A percentile compares a stretch with the other conserved stretches of the same genome.
Conservation (phyloP, 164 flowering plant species). For the Nymphaea colorata region DNA sequence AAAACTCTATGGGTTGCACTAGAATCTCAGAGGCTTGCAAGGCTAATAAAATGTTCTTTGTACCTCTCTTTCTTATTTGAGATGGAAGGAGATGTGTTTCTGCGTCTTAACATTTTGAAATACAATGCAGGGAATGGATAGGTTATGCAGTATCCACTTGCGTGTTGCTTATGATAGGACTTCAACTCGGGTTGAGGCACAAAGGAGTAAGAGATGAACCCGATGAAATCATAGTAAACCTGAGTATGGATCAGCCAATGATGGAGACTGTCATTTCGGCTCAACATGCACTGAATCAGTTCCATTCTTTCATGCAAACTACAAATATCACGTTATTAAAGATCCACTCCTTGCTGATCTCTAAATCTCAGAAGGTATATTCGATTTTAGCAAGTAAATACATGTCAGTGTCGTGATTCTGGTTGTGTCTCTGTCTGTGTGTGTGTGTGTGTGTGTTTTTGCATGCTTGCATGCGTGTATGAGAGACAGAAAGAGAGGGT, state of each 20-base stretch:
- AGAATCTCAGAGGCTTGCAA: no score
- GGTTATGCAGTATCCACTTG: conserved; percentile 47
- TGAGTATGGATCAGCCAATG: conserved; percentile 52
- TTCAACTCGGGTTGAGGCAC: conserved; percentile 38
- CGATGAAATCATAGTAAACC: conserved; percentile 37
- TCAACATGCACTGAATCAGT: conserved; percentile 45
- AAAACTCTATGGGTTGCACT: no score
- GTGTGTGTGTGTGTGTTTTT: not conserved
- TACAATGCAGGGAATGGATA: conserved; percentile 59
- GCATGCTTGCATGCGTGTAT: not conserved
- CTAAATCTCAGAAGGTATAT: conserved; percentile 55
- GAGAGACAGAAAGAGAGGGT: not conserved
- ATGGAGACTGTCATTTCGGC: conserved; percentile 77
- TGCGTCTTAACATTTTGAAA: no score
- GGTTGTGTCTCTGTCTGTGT: not conserved
- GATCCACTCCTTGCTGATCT: conserved; percentile 38
- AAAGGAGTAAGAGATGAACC: conserved; percentile 13
- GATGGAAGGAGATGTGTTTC: no score
- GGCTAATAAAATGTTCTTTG: no score
- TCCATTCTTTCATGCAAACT: conserved; percentile 33
- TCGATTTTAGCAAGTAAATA: not conserved
- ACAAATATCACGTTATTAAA: conserved; percentile 55
- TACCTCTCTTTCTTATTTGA: no score
- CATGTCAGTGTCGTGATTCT: not conserved
- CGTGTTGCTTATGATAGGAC: conserved; percentile 30